phyloP scores from a whole-genome alignment of 2,329 filamentous ascomycete genomes.

The Cladobotryum mycophilum region DNA sequence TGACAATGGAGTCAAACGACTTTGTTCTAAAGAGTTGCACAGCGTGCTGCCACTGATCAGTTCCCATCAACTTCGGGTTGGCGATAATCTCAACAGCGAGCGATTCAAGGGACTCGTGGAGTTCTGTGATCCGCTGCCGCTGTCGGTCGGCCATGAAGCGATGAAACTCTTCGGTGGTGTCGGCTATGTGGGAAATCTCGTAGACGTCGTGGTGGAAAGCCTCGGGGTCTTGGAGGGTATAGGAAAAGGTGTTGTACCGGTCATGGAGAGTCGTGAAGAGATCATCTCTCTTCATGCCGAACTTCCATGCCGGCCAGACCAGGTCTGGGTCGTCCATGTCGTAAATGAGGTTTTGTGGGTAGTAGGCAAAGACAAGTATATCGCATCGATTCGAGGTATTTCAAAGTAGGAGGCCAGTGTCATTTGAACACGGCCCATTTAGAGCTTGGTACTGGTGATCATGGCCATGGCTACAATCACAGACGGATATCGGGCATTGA shows the following conservation, averaged over 20 bases:
- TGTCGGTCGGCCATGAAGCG: constrained; percentile 47
- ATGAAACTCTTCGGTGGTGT: constrained; percentile 48
- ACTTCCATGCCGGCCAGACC: constrained; percentile 57
- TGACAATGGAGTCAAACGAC: constrained; percentile 54
- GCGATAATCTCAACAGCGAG: constrained; percentile 56
- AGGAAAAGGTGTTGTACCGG: constrained; percentile 53
- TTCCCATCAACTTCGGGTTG: constrained; percentile 52
- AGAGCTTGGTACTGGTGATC: constrained; percentile 13
- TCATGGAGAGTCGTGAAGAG: constrained; percentile 53
- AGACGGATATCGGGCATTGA: constrained; percentile 7
- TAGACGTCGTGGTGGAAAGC: constrained; percentile 57
- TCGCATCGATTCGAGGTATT: not conserved
- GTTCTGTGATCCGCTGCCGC: constrained; percentile 46
- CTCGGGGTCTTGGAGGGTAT: constrained; percentile 51
- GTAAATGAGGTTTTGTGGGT: constrained; percentile 7
- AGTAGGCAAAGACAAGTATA: not conserved
- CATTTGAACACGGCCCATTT: constrained; percentile 12
- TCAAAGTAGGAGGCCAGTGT: constrained; percentile 4
- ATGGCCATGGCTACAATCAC: constrained; percentile 16
- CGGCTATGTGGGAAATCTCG: constrained; percentile 49
- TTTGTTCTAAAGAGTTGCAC: constrained; percentile 53
- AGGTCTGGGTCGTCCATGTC: constrained; percentile 49
- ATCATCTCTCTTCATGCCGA: constrained; percentile 54
- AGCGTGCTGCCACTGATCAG: constrained; percentile 52
- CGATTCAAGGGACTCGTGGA: constrained; percentile 50